Evolutionary conservation across 768 basidiomycete species (phyloP), one percentile per base, ranked within the genome.

Genomic region (Candolleomyces efflorescens): DNA sequence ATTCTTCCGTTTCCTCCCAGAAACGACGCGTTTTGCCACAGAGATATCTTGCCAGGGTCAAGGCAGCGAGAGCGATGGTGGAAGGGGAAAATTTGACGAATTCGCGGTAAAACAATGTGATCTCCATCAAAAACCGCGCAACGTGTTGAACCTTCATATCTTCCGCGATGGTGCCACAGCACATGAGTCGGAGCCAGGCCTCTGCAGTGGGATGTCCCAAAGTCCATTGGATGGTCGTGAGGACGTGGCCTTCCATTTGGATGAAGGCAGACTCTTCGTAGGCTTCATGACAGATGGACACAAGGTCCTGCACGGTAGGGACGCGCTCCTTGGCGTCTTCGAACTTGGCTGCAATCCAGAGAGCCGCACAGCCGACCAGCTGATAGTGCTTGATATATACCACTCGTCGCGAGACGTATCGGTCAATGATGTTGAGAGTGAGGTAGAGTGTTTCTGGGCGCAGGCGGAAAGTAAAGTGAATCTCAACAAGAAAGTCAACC

Each of bases 361-460:
- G 82, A 39, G 97, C 94, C 22, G 95, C 94, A 68, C 97, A 99
- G 18, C 97, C 97, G 56, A 98, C 96, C 58, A 99, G 90, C 67
- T 99, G 97, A 69, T 99, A 98, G 75, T 99, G 97, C 73, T 96
- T 98, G 79, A 93, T 93, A 76, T 94, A 98, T 60, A 99, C 97
- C 62, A 99, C 89, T 54, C 97, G 92, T 64, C 97, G 94, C 51
- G 97, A 98, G 26, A 98, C 94, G 72, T 98, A 99, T 66, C 97
- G 94, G 75, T 99, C 97, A 73, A 98, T 88, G 69, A 99, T 97
- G 79, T 98, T 98, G 73, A 98, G 85, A 11, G 96, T 91, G 71
- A 99, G 91, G 73, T 98, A 98, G 62, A 99, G 84, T 5, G 97
- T 98, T 78, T 99, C 97, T 11, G 97, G 97, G 44, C 97, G 94